Evolutionary conservation across 352 stramenopile genomes (phyloP).

Genomic region (Phytophthora crassamura): DNA sequence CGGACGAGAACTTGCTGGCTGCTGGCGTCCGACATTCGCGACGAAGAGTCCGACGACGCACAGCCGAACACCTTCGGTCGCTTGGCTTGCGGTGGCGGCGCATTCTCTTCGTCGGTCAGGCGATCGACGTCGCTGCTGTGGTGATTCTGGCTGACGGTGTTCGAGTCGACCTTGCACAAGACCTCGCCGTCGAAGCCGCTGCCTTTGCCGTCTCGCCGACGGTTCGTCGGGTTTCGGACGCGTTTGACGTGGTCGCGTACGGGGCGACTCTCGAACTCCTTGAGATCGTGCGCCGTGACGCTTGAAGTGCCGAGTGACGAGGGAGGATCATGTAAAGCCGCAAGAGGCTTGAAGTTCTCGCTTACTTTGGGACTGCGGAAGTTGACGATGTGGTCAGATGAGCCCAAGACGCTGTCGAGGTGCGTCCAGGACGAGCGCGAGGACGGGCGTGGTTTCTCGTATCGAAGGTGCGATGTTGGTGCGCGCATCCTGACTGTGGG

Average conservation of each 20-base stretch:
- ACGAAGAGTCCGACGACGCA: constrained; percentile 20
- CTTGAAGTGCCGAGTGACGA: constrained; percentile 10
- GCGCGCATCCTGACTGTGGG: not conserved
- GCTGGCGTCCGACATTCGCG: constrained; percentile 23
- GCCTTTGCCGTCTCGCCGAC: constrained; percentile 55
- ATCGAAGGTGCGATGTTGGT: constrained; percentile 10
- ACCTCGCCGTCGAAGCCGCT: constrained; percentile 81
- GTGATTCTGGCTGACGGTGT: constrained; percentile 6
- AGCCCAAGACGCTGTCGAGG: constrained; percentile 70
- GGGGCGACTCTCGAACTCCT: constrained; percentile 52
- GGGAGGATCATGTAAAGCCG: constrained; percentile 21
- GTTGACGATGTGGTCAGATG: constrained; percentile 76
- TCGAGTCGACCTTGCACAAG: constrained; percentile 51
- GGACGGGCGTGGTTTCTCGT: constrained; percentile 50
- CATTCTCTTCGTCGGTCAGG: constrained; percentile 33
- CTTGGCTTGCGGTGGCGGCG: constrained; percentile 22
- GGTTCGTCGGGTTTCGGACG: constrained; percentile 60
- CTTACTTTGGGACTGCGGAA: constrained; percentile 84
- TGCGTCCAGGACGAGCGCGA: constrained; percentile 63
- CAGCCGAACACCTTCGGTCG: constrained; percentile 23
- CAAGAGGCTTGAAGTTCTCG: constrained; percentile 73
- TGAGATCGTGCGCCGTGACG: constrained; percentile 38
- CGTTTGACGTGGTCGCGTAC: constrained; percentile 51
- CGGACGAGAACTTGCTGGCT: constrained; percentile 27
- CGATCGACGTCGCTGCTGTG: constrained; percentile 9